Base-by-base conservation (phyloP, 352 stramenopile genomes). In the Globisporangium cystogenes region DNA sequence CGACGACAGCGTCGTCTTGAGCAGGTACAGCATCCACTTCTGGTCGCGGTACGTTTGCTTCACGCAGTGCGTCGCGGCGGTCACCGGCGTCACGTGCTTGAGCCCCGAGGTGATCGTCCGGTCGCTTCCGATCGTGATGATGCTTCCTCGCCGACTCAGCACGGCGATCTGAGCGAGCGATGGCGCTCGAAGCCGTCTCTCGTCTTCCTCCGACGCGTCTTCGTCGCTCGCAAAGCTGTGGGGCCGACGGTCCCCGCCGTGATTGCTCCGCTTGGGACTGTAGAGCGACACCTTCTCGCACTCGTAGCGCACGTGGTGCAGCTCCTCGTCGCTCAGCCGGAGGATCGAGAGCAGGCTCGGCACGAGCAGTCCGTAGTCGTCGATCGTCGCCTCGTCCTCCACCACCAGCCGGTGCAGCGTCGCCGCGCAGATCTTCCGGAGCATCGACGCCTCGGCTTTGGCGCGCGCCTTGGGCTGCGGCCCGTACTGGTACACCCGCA, bases 301-400 rank as follows among this genome's bases (percentile, higher is more conserved):
- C 47, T 85, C 73, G 48, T 89, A 90, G n/a, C 75, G 74, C 8
- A 88, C 75, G 56, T 85, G 69, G 23, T 88, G 75, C 6, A 90
- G 65, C 26, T 84, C 76, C 14, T 87, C 79, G 31, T 88, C 76
- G 1, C 48, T 78, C 23, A 84, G 73, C 14, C 59, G 53, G 5
- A 90, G 50, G 16, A 88, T 80, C 7, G 67, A 68, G 10, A 88
- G 60, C 10, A 88, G 48, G 35, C 74, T 86, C 1, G 76, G 74
- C 12, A 90, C 68, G 0, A 90, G 59, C 16, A 75, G 50, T 1
- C 44, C 65, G 7, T 57, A 47, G 7, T 51, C 47, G 37, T 86
- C 74, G 21, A 87, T 55, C 0, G 43, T 51, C 0, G 67, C 71
- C 10, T 68, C 69, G 43, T 89, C 77, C 43, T 90, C 77, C 2